Conservation (phyloP, 2,329 filamentous ascomycete genomes). For the Tolypocladium tundrense region DNA sequence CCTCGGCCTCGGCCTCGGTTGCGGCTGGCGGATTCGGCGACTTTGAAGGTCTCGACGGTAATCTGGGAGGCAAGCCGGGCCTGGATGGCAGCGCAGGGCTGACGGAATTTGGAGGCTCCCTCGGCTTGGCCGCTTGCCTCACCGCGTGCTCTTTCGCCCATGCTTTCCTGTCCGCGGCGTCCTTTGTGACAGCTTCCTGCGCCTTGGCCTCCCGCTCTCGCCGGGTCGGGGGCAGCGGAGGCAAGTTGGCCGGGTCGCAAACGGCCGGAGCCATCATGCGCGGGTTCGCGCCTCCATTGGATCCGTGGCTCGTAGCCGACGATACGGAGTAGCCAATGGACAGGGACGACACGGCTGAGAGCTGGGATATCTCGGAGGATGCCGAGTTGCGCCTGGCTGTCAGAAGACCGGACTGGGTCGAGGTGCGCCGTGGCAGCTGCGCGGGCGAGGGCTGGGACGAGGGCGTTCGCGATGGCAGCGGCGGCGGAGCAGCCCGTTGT, state of each 20-base stretch:
- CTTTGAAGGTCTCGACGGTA: slow-evolving; percentile 38
- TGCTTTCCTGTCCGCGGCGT: slow-evolving; percentile 1
- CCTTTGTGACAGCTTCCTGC: slow-evolving; percentile 12
- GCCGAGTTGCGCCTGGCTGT: slow-evolving; percentile 41
- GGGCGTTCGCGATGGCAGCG: slow-evolving; percentile 19
- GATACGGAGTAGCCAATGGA: slow-evolving; percentile 35
- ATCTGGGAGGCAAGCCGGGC: slow-evolving; percentile 36
- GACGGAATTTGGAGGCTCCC: slow-evolving; percentile 13
- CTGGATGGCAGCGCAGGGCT: slow-evolving; percentile 16
- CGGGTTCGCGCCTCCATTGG: slow-evolving; percentile 24
- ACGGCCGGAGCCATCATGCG: slow-evolving; percentile 43
- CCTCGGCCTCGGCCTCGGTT: background rate
- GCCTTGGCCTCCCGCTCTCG: slow-evolving; percentile 41
- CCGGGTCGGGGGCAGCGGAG: slow-evolving; percentile 44
- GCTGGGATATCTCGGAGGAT: slow-evolving; percentile 45
- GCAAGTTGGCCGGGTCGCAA: slow-evolving; percentile 45
- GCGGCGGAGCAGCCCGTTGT: slow-evolving; percentile 20
- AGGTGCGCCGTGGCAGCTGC: slow-evolving; percentile 39
- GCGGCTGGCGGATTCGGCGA: slow-evolving; percentile 9
- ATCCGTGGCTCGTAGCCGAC: slow-evolving; percentile 37
- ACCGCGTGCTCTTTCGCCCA: slow-evolving; percentile 4
- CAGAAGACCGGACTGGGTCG: slow-evolving; percentile 27
- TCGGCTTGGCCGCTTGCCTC: slow-evolving; percentile 3
- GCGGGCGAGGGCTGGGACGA: slow-evolving; percentile 29
- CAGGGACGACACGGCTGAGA: slow-evolving; percentile 42